Evolutionary conservation across 352 stramenopile species (phyloP).

Genomic region (Pythium pyrilobum): DNA sequence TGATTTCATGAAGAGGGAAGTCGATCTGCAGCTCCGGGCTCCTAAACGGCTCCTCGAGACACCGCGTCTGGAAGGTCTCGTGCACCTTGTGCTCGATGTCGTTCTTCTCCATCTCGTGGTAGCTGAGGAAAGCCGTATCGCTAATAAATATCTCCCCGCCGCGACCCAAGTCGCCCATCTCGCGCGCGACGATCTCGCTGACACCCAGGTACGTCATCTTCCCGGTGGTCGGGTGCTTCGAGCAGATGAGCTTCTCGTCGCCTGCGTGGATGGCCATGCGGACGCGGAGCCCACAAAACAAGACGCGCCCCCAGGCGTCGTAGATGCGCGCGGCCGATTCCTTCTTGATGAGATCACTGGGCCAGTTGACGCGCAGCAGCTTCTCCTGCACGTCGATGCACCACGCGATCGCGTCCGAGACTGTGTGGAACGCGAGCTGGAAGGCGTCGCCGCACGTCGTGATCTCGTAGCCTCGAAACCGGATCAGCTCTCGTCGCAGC

Average conservation of each 20-base stretch:
- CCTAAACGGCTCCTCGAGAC: slow-evolving; percentile 3
- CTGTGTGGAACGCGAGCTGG: slow-evolving; percentile 68
- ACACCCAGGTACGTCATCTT: slow-evolving; percentile 75
- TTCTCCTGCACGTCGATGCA: slow-evolving; percentile 63
- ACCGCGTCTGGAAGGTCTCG: slow-evolving; percentile 9
- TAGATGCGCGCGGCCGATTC: slow-evolving; percentile 37
- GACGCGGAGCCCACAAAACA: slow-evolving; percentile 71
- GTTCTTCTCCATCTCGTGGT: slow-evolving; percentile 32
- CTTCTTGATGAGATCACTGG: slow-evolving; percentile 34
- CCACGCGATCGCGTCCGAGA: slow-evolving; percentile 58
- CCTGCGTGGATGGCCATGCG: slow-evolving; percentile 78
- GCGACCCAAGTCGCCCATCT: slow-evolving; percentile 57
- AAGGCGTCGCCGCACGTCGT: slow-evolving; percentile 75
- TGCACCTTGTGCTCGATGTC: slow-evolving; percentile 12
- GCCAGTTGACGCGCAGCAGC: slow-evolving; percentile 57
- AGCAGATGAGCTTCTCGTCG: slow-evolving; percentile 52
- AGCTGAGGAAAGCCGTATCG: slow-evolving; percentile 36
- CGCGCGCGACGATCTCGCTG: slow-evolving; percentile 59
- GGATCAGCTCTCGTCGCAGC: slow-evolving; percentile 43
- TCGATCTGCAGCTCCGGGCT: slow-evolving; percentile 13
- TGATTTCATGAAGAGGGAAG: slow-evolving; percentile 13
- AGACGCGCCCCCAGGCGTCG: slow-evolving; percentile 45
- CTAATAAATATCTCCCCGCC: slow-evolving; percentile 73
- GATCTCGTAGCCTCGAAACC: slow-evolving; percentile 75
- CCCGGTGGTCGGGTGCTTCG: slow-evolving; percentile 65